Evolutionary conservation across 768 basidiomycete species (phyloP).

Genomic region (Albatrellus ellisii): DNA sequence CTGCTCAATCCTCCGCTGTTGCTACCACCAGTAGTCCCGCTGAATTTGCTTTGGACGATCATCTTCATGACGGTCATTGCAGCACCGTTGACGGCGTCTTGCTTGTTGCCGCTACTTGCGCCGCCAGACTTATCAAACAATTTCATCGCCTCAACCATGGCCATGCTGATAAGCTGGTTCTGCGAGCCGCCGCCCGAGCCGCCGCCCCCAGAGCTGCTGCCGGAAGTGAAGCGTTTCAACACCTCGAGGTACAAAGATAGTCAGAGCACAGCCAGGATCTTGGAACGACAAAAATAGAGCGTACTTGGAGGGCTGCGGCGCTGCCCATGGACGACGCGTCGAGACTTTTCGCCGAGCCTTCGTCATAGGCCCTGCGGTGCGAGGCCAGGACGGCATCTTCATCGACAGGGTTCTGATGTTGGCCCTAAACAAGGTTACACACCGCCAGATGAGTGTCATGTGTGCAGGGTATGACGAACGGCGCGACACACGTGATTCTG

Average conservation of each 20-base stretch:
- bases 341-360: conserved; percentile 36
- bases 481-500: conserved; percentile 33
- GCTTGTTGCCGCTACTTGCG: conserved; percentile 53
- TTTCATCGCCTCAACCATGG: conserved; percentile 73
- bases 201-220: conserved; percentile 19
- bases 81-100: conserved; percentile 76
- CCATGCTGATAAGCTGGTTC: conserved; percentile 61
- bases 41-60: conserved; percentile 55
- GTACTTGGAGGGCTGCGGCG: conserved; percentile 66
- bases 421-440: conserved; percentile 22
- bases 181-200: conserved; percentile 35
- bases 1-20: conserved; percentile 58
- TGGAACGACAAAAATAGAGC: conserved; percentile 3
- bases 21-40: conserved; percentile 38
- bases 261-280: not conserved
- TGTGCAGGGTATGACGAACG: not conserved
- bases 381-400: conserved; percentile 49
- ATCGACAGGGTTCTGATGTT: conserved; percentile 49
- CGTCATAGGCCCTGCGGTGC: conserved; percentile 48
- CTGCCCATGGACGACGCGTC: conserved; percentile 54
- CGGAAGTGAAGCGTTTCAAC: conserved; percentile 56
- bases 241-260: conserved; percentile 24
- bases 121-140: conserved; percentile 62
- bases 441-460: not conserved
- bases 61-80: conserved; percentile 82